Base-by-base conservation (phyloP, 192 early-diverging fungal genomes). In the Jimgerdemannia lactiflua region DNA sequence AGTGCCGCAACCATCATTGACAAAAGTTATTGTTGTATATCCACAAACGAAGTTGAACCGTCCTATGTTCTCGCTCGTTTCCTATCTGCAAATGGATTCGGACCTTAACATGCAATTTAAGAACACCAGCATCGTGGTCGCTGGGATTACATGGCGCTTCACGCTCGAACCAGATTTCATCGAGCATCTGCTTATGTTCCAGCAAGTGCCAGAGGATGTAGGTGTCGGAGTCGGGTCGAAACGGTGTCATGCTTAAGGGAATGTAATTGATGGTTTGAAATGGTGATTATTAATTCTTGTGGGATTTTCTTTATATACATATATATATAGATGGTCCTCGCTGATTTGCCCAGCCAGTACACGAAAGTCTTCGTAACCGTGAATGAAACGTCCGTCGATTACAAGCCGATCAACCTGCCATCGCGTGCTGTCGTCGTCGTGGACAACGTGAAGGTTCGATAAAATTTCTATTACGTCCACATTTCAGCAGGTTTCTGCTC, bases 1-100 rank as follows among this genome's bases (percentile, higher is more conserved):
- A 29, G 29, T 29, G 1, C 29, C 29, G 29, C 29, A 29, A 29
- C 29, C 29, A 29, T 29, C 29, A 29, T 29, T 44, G 3, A 54
- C 65, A 63, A 72, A 14, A 3, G 29, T 29, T 29, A 29, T 4
- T n/a, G 1, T 54, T 59, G 2, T 4, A 43, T 14, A 39, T 19
- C 44, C 39, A 67, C 67, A 88, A 85, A 67, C 83, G n/a, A 89
- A 80, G 74, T 73, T 83, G 68, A 75, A 81, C 3, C 79, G 75
- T 63, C 84, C 91, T 7, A 91, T 91, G 90, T 77, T 92, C 11
- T 86, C 89, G 67, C 65, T 91, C 64, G 84, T 88, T 18, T 87
- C 88, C 18, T 69, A 81, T 41, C 77, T 89, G 0, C 83, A 78
- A 1, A 84, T 78, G 66, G 86, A 89, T 43, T 78, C 83, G 11